phyloP scores from a whole-genome alignment of 176 grass and related monocot genomes.

The Carex pumila region DNA sequence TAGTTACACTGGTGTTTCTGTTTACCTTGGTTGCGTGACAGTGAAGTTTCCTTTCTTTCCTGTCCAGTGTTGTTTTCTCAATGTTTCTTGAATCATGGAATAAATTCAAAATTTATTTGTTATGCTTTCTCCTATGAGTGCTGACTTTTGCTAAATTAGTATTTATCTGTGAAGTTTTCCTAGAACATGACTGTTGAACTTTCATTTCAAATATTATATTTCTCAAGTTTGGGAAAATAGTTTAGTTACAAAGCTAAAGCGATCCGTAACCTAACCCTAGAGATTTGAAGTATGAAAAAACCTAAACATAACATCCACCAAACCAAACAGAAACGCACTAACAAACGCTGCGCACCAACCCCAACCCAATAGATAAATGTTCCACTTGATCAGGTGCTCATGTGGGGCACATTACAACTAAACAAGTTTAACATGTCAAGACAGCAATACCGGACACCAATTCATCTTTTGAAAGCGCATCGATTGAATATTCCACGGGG shows the following conservation, averaged over 20 bases:
- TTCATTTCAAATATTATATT: no score
- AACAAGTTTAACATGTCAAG: neutral
- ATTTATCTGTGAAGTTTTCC: neutral
- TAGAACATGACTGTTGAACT: no score
- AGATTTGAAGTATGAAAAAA: neutral
- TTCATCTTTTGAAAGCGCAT: neutral
- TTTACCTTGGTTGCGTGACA: neutral
- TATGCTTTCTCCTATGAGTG: neutral
- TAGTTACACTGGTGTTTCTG: conserved; percentile 4
- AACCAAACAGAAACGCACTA: neutral
- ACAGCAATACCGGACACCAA: neutral
- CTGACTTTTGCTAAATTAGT: neutral
- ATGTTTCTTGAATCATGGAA: neutral
- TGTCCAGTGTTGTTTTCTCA: neutral
- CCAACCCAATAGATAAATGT: neutral
- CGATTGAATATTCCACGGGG: neutral
- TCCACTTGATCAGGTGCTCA: neutral
- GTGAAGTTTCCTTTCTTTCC: neutral
- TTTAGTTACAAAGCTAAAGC: neutral
- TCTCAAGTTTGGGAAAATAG: neutral
- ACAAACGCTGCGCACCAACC: neutral
- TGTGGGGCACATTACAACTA: neutral
- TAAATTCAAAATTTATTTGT: neutral
- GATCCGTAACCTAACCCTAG: neutral
- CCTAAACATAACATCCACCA: neutral